These are phyloP conservation scores for Trichoderma breve DNA, from an alignment of 2,329 filamentous ascomycete species.

Conservation along the genomic window DNA sequence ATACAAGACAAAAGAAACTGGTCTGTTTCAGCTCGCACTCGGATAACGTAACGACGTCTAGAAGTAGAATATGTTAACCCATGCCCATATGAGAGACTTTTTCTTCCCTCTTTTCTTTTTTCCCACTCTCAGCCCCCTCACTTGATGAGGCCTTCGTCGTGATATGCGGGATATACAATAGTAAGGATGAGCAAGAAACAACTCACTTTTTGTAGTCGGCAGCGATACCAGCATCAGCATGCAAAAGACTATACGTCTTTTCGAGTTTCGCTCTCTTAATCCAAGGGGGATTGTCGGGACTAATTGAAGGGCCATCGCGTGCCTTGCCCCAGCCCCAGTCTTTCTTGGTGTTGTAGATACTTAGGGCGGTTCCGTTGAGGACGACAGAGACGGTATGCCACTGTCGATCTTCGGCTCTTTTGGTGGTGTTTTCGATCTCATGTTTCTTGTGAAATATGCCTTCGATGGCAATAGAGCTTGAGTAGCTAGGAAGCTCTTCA, in stretches of 20 bases:
- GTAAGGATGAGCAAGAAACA: neutral
- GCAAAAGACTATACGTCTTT: conserved; percentile 68
- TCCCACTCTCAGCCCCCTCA: neutral
- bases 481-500: conserved; percentile 51
- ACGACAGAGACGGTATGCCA: conserved; percentile 64
- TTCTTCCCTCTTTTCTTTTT: neutral
- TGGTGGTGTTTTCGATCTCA: conserved; percentile 64
- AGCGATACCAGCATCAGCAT: conserved; percentile 73
- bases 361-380: conserved; percentile 66
- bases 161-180: neutral
- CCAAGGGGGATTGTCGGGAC: conserved; percentile 51
- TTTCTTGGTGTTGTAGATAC: conserved; percentile 62
- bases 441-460: conserved; percentile 61
- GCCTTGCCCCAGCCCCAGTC: conserved; percentile 51
- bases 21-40: conserved; percentile 70
- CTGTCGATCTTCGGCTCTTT: conserved; percentile 59
- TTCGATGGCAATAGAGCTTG: conserved; percentile 54
- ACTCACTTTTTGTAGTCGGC: conserved; percentile 68
- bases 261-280: conserved; percentile 56
- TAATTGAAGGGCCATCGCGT: conserved; percentile 48
- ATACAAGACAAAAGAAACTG: conserved; percentile 69
- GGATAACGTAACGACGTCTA: conserved; percentile 64
- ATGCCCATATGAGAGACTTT: neutral
- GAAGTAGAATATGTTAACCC: neutral
- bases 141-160: neutral